phyloP scores from a whole-genome alignment of 2,329 filamentous ascomycete genomes.

The Fusarium cyanostomum region DNA sequence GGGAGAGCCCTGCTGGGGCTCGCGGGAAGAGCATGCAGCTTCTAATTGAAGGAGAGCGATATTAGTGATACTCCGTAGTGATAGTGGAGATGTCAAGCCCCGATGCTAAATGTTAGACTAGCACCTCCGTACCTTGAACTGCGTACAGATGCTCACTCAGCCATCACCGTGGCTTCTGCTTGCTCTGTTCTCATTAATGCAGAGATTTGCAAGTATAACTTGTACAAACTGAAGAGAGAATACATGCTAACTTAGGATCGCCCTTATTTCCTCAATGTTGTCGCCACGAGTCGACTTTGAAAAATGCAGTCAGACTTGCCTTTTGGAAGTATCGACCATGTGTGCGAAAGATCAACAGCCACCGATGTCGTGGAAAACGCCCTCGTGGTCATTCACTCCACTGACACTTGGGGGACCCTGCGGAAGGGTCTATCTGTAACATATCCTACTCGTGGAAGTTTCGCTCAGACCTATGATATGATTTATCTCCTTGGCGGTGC shows the following conservation, averaged over 20 bases:
- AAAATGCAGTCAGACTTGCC: constrained; percentile 1
- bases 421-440: constrained; percentile 24
- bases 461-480: background rate
- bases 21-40: constrained; percentile 24
- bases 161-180: background rate
- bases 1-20: too few relatives aligned
- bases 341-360: constrained; percentile 8
- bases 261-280: constrained; percentile 1
- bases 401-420: constrained; percentile 1
- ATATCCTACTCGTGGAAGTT: constrained; percentile 12
- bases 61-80: too few relatives aligned
- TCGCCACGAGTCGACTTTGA: constrained; percentile 14
- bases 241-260: background rate
- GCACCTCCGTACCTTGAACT: background rate
- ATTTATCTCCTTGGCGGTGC: too few relatives aligned
- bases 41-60: background rate
- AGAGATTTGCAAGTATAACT: too few relatives aligned
- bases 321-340: background rate
- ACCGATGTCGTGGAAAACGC: constrained; percentile 6
- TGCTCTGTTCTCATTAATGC: too few relatives aligned
- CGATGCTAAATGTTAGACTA: background rate
- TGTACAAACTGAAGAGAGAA: too few relatives aligned
- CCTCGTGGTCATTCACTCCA: constrained; percentile 1
- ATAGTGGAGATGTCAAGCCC: too few relatives aligned
- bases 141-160: background rate